Conservation (phyloP, 345 rosid species). For the Turnera subulata region DNA sequence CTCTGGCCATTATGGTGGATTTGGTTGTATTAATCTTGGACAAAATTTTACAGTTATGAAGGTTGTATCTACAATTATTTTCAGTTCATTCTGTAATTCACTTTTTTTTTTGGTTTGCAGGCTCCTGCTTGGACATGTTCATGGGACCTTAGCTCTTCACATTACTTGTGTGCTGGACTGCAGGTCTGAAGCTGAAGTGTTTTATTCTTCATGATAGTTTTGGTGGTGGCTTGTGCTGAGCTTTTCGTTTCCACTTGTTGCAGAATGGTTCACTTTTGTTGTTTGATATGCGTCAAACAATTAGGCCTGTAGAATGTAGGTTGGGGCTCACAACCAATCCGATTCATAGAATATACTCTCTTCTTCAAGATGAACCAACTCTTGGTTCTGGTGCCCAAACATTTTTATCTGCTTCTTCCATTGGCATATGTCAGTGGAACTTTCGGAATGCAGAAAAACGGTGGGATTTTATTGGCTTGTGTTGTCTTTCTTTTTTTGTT, state of each 20-base stretch:
- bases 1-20: no score
- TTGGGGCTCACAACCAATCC: slow-evolving; percentile 67
- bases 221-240: background rate
- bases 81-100: no score
- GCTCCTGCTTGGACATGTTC: slow-evolving; percentile 92
- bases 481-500: background rate
- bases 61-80: background rate
- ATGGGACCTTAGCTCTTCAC: slow-evolving; percentile 68
- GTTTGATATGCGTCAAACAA: slow-evolving; percentile 82
- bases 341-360: slow-evolving; percentile 63
- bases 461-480: slow-evolving; percentile 31
- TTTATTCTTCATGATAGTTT: slow-evolving; percentile 4
- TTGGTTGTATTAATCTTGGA: no score
- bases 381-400: slow-evolving; percentile 34
- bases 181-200: slow-evolving; percentile 47
- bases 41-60: background rate
- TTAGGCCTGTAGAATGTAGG: slow-evolving; percentile 45
- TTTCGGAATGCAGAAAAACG: slow-evolving; percentile 47
- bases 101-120: slow-evolving; percentile 32
- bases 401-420: slow-evolving; percentile 74
- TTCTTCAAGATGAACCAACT: slow-evolving; percentile 35
- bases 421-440: slow-evolving; percentile 77
- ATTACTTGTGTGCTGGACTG: slow-evolving; percentile 75
- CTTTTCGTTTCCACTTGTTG: slow-evolving; percentile 7
- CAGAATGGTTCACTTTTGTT: slow-evolving; percentile 73